Percentiles rank a stretch among this genome's conserved stretches.
Conservation (phyloP, 192 early-diverging fungal genomes). For the Coemansia sp. region DNA sequence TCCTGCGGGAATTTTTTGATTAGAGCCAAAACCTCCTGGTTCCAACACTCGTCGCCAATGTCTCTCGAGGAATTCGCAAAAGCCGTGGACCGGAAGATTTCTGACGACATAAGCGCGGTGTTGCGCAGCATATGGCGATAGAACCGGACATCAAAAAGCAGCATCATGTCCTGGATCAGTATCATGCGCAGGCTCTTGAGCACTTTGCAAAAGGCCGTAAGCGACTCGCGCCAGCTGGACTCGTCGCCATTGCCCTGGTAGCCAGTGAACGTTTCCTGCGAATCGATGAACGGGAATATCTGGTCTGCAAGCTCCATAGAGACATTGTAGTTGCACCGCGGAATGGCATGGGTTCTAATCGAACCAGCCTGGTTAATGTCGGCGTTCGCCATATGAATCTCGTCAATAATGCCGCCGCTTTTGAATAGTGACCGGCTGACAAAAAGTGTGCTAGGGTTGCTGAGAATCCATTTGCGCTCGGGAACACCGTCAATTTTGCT, state of each 20-base stretch:
- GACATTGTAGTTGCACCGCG: constrained; percentile 13
- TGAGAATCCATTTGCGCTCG: constrained; percentile 6
- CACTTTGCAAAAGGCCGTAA: constrained; percentile 32
- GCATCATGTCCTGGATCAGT: constrained; percentile 37
- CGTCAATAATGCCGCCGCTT: constrained; percentile 11
- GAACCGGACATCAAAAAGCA: constrained; percentile 35
- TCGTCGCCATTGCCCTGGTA: constrained; percentile 4
- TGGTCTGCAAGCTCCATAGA: constrained; percentile 3
- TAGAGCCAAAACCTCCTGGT: constrained; percentile 8
- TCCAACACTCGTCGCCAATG: background rate
- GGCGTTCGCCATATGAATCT: constrained; percentile 25
- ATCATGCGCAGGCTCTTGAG: constrained; percentile 33
- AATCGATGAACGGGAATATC: constrained; percentile 46
- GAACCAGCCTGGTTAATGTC: constrained; percentile 9
- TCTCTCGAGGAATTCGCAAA: constrained; percentile 1
- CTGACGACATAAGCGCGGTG: constrained; percentile 18
- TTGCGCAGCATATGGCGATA: constrained; percentile 41
- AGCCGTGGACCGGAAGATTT: constrained; percentile 17
- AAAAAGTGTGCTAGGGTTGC: constrained; percentile 13
- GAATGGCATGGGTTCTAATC: constrained; percentile 5
- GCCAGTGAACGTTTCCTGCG: background rate
- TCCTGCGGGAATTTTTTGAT: constrained; percentile 10
- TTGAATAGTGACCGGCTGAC: constrained; percentile 21
- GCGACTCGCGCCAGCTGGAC: constrained; percentile 10
- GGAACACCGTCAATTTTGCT: background rate